Percentiles rank a stretch among this genome's conserved stretches.
Evolutionary conservation across 2,329 filamentous ascomycete genomes (phyloP).

Genomic region (Blastomyces gilchristii): DNA sequence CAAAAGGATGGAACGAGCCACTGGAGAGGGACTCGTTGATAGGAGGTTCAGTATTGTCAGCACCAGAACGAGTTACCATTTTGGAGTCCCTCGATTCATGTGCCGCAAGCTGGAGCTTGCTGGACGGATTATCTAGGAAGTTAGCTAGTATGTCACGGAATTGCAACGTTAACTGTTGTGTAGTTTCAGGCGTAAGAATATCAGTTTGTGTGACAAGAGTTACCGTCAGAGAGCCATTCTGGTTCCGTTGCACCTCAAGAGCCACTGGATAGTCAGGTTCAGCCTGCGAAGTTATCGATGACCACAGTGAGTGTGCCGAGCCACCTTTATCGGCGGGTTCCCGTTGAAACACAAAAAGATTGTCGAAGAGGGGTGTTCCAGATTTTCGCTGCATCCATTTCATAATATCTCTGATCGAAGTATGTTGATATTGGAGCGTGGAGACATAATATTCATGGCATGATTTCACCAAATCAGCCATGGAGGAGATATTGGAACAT

Average conservation of each 20-base stretch:
- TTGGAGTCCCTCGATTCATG: background rate
- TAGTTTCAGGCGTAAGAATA: constrained; percentile 28
- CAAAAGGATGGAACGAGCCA: constrained; percentile 31
- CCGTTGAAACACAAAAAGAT: constrained; percentile 70
- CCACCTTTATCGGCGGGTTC: constrained; percentile 24
- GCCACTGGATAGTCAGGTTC: constrained; percentile 64
- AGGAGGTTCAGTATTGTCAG: background rate
- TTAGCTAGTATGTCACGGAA: constrained; percentile 34
- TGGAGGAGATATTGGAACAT: constrained; percentile 40
- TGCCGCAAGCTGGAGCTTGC: background rate
- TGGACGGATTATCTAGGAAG: constrained; percentile 20
- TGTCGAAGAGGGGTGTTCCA: constrained; percentile 58
- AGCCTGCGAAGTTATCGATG: constrained; percentile 38
- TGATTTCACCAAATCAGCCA: constrained; percentile 48
- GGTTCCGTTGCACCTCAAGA: constrained; percentile 56
- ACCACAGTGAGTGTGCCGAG: constrained; percentile 43
- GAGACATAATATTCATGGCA: constrained; percentile 63
- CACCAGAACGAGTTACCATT: background rate
- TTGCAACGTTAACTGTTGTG: constrained; percentile 33
- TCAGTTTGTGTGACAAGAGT: constrained; percentile 50
- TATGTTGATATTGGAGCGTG: constrained; percentile 64
- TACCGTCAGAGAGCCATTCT: constrained; percentile 42
- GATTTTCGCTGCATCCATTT: constrained; percentile 59
- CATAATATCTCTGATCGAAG: constrained; percentile 65
- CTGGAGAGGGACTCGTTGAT: background rate